Base-by-base conservation (phyloP, 78 protist genomes). In the Planoprotostelium fungivorum region DNA sequence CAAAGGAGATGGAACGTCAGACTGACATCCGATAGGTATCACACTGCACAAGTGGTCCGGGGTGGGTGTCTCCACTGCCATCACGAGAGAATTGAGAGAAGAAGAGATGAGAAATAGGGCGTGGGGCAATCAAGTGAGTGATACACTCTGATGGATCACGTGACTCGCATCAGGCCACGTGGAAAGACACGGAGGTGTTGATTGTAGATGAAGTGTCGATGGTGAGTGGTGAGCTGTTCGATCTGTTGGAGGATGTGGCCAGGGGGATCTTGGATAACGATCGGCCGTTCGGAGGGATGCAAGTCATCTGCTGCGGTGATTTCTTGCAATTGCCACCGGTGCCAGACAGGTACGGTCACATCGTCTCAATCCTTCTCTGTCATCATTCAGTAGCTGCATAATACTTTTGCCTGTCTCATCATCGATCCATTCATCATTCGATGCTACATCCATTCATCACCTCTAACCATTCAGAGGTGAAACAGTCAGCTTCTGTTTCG, bases 241-340 rank as follows among this genome's bases (percentile, higher is more conserved):
- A 93, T 31, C 25, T 51, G 63, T 84, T 90, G 1, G 95, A 94
- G 34, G 0, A 9, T 29, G 83, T 87, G 35, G 95, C 96, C 37
- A 35, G 94, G 29, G 29, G 0, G 63, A 73, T 96, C 36, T 29
- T 95, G 37, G 37, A 37, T 36, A 88, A 85, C 28, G 0, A 0
- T 28, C 37, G 29, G 0, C 96, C 96, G 1, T 96, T 95, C 90
- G 97, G 97, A 23, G 97, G 97, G 35, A 87, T 96, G 31, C 97
- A 96, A 89, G 36, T 96, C 51, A 83, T 95, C 73, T 0, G 93
- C 31, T 90, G 93, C 29, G 98, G 98, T 73, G 98, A 96, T 87
- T 95, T 96, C 28, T 34, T 84, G 35, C 98, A 96, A 88, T 83
- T 96, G 29, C 97, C 98, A 29, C 98, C 98, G 1, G 97, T 96